Evolutionary conservation across 768 basidiomycete species (phyloP), one percentile per base, ranked within the genome.

Genomic region (Tulasnella sp.): DNA sequence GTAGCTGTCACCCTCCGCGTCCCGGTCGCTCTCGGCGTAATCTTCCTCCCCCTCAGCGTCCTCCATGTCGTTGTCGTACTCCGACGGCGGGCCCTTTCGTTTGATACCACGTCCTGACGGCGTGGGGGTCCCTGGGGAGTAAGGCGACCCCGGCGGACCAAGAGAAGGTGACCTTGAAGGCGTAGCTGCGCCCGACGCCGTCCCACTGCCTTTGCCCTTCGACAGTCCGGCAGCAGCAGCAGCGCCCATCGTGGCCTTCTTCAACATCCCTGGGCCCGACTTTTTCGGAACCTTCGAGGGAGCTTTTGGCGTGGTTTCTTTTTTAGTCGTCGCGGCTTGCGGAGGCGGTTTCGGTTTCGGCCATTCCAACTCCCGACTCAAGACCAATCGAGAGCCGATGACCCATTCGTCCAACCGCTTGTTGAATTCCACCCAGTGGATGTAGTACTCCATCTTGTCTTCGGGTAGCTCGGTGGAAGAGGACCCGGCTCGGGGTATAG

Each of bases 341-440:
- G 78, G 78, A 1, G 88, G 86, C 24, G 88, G 86, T 83, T 95
- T 96, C 0, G 97, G 96, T 80, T 94, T 94, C 3, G 98, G 97
- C 96, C 95, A 97, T 85, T 99, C 96, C 81, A 99, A 89, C 83
- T 98, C 96, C 81, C 92, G 89, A 80, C 87, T 89, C 71, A 97
- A 88, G 58, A 99, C 89, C 79, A 99, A 89, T 56, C 97, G 91
- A 0, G 94, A 92, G 21, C 94, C 95, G 19, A 93, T 87, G 34
- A 99, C 93, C 98, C 98, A 99, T 77, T 98, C 98, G 84, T 99
- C 98, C 56, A 99, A 88, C 81, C 98, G 96, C 85, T 99, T 99
- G 88, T 99, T 99, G 89, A 98, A 99, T 82, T 95, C 91, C 83
- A 98, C 96, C 92, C 97, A 99, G 84, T 99, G 98, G 27, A 99